Conservation (phyloP, 2,329 filamentous ascomycete genomes). For the Aureobasidium mangrovei region DNA sequence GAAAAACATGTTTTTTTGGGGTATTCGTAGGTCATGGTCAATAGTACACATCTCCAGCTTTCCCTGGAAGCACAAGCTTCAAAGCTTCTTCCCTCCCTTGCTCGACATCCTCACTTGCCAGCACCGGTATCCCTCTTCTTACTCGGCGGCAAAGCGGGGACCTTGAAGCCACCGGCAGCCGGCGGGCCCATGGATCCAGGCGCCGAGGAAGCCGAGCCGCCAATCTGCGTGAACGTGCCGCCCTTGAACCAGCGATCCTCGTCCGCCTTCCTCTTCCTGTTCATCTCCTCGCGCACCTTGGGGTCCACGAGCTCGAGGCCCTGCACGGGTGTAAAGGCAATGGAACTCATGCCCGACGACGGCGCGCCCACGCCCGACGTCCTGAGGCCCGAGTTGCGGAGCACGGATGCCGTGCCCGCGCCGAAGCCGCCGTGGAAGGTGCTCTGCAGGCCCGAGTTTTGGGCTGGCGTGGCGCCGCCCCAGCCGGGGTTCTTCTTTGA, state of each 20-base stretch:
- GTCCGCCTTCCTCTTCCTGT: constrained; percentile 83
- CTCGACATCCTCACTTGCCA: not conserved
- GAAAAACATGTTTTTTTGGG: too few species aligned
- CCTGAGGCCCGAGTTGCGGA: constrained; percentile 71
- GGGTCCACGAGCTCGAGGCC: constrained; percentile 93
- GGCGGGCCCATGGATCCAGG: not conserved
- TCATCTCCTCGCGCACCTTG: constrained; percentile 79
- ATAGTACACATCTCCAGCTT: too few species aligned
- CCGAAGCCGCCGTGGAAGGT: constrained; percentile 73
- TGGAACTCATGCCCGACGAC: constrained; percentile 54
- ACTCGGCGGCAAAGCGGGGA: constrained; percentile 61
- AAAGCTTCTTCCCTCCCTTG: too few species aligned
- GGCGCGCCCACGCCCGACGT: constrained; percentile 63
- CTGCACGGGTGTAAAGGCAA: constrained; percentile 91
- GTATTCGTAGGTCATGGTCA: too few species aligned
- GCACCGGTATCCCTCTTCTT: constrained; percentile 48
- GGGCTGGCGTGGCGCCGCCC: constrained; percentile 52
- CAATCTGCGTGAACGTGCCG: constrained; percentile 90
- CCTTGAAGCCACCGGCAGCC: constrained; percentile 58
- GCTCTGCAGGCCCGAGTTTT: constrained; percentile 59
- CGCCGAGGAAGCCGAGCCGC: constrained; percentile 40
- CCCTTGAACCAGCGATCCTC: constrained; percentile 96
- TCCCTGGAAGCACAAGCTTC: too few species aligned
- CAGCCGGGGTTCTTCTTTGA: constrained; percentile 94
- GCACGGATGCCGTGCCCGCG: constrained; percentile 54